phyloP scores from a whole-genome alignment of 1,284 basidiomycete species.

The Ganoderma lucidum region DNA sequence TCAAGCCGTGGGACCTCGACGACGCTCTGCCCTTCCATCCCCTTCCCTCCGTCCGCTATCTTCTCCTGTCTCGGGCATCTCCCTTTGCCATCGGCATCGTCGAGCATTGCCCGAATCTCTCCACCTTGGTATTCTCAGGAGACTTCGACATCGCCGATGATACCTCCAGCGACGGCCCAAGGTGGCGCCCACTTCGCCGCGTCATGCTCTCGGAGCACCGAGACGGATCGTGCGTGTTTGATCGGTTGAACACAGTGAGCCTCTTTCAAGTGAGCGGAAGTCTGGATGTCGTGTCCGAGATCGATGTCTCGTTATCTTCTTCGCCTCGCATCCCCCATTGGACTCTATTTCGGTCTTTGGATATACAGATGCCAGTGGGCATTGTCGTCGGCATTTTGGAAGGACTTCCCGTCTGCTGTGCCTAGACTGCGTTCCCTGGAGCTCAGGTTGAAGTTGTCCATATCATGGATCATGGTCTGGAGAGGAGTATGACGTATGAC shows the following conservation, averaged over 20 bases:
- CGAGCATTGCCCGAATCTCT: constrained; percentile 21
- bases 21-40: not conserved
- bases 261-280: constrained; percentile 1
- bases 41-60: constrained; percentile 19
- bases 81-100: constrained; percentile 19
- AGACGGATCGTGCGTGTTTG: not conserved
- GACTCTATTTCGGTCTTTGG: not conserved
- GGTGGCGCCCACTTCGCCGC: constrained; percentile 16
- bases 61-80: constrained; percentile 15
- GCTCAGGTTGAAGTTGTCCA: not conserved
- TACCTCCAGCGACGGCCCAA: not conserved
- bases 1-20: constrained; percentile 8
- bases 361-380: not conserved
- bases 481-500: not conserved
- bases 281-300: not conserved
- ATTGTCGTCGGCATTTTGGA: constrained; percentile 3
- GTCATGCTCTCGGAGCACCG: constrained; percentile 4
- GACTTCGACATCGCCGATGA: not conserved
- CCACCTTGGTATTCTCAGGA: constrained; percentile 11
- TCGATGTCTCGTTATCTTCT: not conserved
- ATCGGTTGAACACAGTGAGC: constrained; percentile 7
- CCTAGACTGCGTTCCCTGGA: constrained; percentile 11
- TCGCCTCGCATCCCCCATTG: not conserved
- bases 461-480: not conserved
- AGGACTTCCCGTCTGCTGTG: not conserved